These are phyloP conservation scores for Triangularia verruculosa DNA, from an alignment of 2,329 filamentous ascomycete species.

Conservation along the genomic window DNA sequence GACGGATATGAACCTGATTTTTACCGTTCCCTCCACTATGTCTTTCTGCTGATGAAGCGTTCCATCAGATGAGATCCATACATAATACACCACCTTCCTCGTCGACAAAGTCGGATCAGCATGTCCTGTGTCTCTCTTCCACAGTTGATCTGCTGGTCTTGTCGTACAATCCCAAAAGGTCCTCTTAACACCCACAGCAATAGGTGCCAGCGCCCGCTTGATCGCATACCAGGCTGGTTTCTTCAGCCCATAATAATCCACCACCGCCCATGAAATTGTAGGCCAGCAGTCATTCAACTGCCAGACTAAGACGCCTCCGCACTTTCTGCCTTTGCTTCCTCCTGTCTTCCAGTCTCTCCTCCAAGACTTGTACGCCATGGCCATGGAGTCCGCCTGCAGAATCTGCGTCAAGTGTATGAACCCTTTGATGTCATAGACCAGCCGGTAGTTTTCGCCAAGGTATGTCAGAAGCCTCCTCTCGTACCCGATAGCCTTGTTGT, in stretches of 20 bases:
- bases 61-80: conserved; percentile 42
- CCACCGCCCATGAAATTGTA: conserved; percentile 62
- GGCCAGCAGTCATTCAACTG: conserved; percentile 71
- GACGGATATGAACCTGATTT: conserved; percentile 42
- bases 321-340: conserved; percentile 52
- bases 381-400: conserved; percentile 49
- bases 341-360: conserved; percentile 55
- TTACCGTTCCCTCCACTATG: conserved; percentile 29
- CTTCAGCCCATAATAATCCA: conserved; percentile 60
- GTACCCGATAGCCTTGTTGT: conserved; percentile 76
- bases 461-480: conserved; percentile 70
- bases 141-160: conserved; percentile 33
- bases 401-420: conserved; percentile 55
- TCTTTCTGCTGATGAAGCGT: conserved; percentile 13
- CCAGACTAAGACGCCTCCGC: conserved; percentile 65
- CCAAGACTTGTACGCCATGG: conserved; percentile 50
- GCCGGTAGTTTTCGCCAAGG: conserved; percentile 68
- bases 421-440: conserved; percentile 38
- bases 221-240: conserved; percentile 55
- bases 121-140: conserved; percentile 35
- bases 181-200: conserved; percentile 56
- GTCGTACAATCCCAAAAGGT: conserved; percentile 44
- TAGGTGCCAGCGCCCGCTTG: conserved; percentile 54
- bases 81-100: conserved; percentile 40
- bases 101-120: conserved; percentile 39